Base-by-base conservation (phyloP, 805 yeast species). In the Sugiyamaella qingdaonensis region DNA sequence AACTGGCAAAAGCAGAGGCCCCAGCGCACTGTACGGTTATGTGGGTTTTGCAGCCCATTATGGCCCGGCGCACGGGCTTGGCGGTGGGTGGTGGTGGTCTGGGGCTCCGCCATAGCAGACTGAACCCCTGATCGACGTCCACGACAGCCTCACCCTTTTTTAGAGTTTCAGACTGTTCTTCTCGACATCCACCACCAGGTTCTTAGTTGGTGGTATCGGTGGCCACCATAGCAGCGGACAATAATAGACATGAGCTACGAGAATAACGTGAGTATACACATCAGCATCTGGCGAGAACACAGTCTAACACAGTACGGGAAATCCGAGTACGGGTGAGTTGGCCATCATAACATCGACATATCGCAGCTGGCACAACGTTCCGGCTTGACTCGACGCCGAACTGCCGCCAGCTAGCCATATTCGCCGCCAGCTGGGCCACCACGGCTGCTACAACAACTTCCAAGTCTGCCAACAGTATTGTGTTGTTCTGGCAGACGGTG, bases 221-320 rank as follows among this genome's bases (percentile, higher is more conserved):
- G 43, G 43, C 19, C 43, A 39, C 19, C 11, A n/a, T 9, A 34
- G 37, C 9, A 34, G 37, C 37, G 37, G 37, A 34, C 37, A 34
- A 14, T 39, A 19, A 39, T 39, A 39, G 43, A 39, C 37, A 45
- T 45, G 48, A 45, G 48, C 48, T 45, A 45, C 48, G 37, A 45
- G 48, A 45, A 45, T n/a, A 45, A 32, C 27, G 48, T 45, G n/a
- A 45, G 48, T 45, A 21, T 2, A 8, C 11, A 14, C 3, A 39
- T 5, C 29, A 24, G 7, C 29, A 3, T 24, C 7, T 24, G 19
- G 21, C 24, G 19, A 39, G 43, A 16, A 7, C 14, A 39, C 13
- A 21, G 24, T 8, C 43, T 39, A 39, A 39, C 43, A 39, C 19
- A 39, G 43, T 39, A 39, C 43, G 43, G 24, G 7, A 39, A 39